A percentile compares a stretch with the other conserved stretches of the same genome.
Evolutionary conservation across 2,329 filamentous ascomycete genomes (phyloP).

Genomic region (Colletotrichum sp.): DNA sequence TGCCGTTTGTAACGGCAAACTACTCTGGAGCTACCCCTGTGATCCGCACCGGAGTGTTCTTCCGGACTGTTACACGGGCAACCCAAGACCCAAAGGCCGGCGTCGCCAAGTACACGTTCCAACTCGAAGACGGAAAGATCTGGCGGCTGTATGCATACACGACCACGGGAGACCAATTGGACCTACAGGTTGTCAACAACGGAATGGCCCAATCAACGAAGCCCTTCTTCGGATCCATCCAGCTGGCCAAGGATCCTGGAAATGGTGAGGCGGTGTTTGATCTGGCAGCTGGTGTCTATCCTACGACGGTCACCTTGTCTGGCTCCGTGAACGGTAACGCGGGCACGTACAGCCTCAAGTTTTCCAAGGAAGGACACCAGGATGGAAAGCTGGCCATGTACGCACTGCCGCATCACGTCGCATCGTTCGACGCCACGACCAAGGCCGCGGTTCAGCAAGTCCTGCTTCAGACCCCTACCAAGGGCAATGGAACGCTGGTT

Average conservation of each 20-base stretch:
- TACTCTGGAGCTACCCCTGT: constrained; percentile 75
- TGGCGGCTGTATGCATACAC: constrained; percentile 84
- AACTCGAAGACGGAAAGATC: constrained; percentile 71
- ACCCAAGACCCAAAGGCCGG: constrained; percentile 62
- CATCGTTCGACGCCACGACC: constrained; percentile 70
- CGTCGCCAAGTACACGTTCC: constrained; percentile 77
- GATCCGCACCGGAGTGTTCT: constrained; percentile 77
- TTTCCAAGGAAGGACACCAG: constrained; percentile 71
- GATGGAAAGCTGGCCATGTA: constrained; percentile 77
- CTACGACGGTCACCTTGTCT: constrained; percentile 66
- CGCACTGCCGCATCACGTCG: constrained; percentile 83
- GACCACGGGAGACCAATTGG: constrained; percentile 62
- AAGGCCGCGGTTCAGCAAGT: constrained; percentile 58
- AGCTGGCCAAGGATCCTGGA: constrained; percentile 79
- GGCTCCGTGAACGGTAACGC: constrained; percentile 63
- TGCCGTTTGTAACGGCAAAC: constrained; percentile 82
- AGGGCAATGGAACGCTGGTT: constrained; percentile 78
- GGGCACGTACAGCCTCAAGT: constrained; percentile 77
- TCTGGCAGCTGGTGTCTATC: constrained; percentile 75
- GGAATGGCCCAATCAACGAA: constrained; percentile 67
- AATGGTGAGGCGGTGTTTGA: constrained; percentile 75
- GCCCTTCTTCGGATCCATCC: constrained; percentile 78
- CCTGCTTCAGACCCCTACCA: constrained; percentile 80
- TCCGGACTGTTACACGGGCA: constrained; percentile 67
- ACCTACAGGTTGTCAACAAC: constrained; percentile 72